phyloP scores from a whole-genome alignment of 345 rosid species.

The Rhizophora apiculata region DNA sequence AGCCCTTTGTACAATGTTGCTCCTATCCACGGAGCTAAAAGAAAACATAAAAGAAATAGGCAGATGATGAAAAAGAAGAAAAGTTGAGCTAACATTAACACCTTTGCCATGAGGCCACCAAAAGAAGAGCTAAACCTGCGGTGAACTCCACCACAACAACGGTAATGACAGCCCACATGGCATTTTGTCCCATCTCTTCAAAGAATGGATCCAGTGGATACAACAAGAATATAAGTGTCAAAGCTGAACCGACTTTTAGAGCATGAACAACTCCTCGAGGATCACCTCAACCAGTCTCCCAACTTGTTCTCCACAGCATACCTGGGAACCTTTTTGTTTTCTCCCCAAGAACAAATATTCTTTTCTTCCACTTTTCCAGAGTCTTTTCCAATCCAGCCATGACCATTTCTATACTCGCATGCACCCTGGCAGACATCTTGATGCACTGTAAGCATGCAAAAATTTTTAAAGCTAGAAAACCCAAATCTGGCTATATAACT shows the following conservation, averaged over 20 bases:
- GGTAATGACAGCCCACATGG: conserved; percentile 89
- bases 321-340: conserved; percentile 36
- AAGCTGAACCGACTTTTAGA: conserved; percentile 65
- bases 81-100: not conserved
- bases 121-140: conserved; percentile 38
- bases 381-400: not conserved
- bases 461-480: too few species aligned
- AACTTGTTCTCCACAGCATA: conserved; percentile 28
- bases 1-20: conserved; percentile 83
- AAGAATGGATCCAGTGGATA: conserved; percentile 62
- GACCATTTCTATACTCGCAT: conserved; percentile 12
- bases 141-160: conserved; percentile 82
- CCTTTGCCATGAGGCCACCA: not conserved
- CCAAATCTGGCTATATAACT: not conserved
- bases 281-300: conserved; percentile 62
- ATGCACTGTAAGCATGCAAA: not conserved
- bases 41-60: not conserved
- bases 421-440: not conserved
- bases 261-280: conserved; percentile 70
- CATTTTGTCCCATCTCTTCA: conserved; percentile 52
- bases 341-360: conserved; percentile 16
- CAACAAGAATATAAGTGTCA: conserved; percentile 62
- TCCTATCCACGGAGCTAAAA: conserved; percentile 31
- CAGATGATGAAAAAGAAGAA: not conserved
- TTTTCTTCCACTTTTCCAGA: conserved; percentile 27